Percentiles rank a stretch among this genome's conserved stretches.
These are phyloP conservation scores for Teunomyces atbi DNA, from an alignment of 805 yeast species.

Conservation along the genomic window DNA sequence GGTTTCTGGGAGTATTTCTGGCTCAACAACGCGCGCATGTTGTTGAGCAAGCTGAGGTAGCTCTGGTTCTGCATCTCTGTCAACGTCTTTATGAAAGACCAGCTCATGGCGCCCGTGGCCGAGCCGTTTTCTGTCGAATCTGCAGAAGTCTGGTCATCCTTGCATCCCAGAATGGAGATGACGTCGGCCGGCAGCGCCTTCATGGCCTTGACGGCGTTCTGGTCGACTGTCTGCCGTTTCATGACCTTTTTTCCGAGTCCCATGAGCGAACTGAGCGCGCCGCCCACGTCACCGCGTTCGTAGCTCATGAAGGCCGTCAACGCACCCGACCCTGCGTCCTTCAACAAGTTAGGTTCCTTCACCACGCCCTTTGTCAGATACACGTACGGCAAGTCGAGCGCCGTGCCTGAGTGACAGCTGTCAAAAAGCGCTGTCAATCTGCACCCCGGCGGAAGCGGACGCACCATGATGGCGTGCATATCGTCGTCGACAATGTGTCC, in stretches of 20 bases:
- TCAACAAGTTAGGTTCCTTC: conserved; percentile 36
- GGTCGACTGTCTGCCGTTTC: conserved; percentile 14
- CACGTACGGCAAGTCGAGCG: conserved; percentile 39
- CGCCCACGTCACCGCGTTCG: conserved; percentile 35
- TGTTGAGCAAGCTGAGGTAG: conserved; percentile 34
- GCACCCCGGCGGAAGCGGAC: conserved; percentile 35
- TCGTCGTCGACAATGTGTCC: conserved; percentile 38
- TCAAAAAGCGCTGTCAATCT: conserved; percentile 38
- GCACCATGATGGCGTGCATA: conserved; percentile 41
- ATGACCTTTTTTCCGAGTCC: conserved; percentile 35
- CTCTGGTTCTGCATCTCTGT: conserved; percentile 30
- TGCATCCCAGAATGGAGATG: conserved; percentile 36
- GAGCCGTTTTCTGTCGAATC: conserved; percentile 36
- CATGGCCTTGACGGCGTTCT: conserved; percentile 24
- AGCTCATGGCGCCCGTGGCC: conserved; percentile 41
- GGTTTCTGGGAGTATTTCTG: conserved; percentile 39
- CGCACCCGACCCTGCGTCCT: conserved; percentile 38
- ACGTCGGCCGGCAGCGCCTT: conserved; percentile 40
- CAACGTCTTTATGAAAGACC: conserved; percentile 33
- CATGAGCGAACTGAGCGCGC: conserved; percentile 35
- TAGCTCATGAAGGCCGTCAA: conserved; percentile 30
- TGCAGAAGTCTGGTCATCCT: conserved; percentile 42
- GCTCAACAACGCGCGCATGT: conserved; percentile 32
- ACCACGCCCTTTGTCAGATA: conserved; percentile 41
- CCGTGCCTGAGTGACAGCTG: conserved; percentile 42